Evolutionary conservation across 2,329 filamentous ascomycete species (phyloP), one percentile per base, ranked within the genome.

Genomic region (Bertia moriformis): DNA sequence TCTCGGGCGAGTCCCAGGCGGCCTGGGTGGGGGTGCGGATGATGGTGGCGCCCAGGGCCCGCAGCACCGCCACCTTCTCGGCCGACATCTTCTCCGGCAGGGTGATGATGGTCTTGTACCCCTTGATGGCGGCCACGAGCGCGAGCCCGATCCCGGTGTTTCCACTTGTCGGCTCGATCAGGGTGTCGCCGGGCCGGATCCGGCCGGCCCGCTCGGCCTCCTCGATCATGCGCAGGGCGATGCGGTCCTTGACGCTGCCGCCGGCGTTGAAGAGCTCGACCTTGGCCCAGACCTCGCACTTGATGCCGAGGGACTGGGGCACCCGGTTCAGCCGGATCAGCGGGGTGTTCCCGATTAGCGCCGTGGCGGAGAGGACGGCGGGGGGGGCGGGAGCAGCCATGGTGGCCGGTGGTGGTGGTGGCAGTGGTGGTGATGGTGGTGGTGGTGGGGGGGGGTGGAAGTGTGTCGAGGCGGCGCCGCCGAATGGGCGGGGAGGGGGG

Each of bases 51-150:
- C 89, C 89, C 39, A 98, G 73, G 19, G 91, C 89, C 50, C 87
- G 83, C 44, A 98, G 71, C 18, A 98, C 91, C 2, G 89, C 83
- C 29, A 98, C 91, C 63, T 98, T 98, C 63, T 98, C 91, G 37
- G 87, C 83, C 1, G 87, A 95, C 91, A 98, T 98, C 71, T 98
- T 98, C 65, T 98, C 91, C 39, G 91, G 91, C 36, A 98, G 75
- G 10, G 91, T 98, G 59, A 98, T 98, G 62, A 98, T 96, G 30
- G 88, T 93, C 62, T 89, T 89, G 71, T 96, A 98, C 47, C 88
- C 89, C 67, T 95, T 96, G 53, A 98, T 83, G 14, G 91, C 91
- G 41, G 77, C 89, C 14, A 96, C 89, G 22, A 98, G 76, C 18
- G 91, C 91, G 30, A 98, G 71, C 17, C 91, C 91, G 48, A 98